Evolutionary conservation across 2,329 filamentous ascomycete genomes (phyloP), one percentile per base, ranked within the genome.

Genomic region (Fonsecaea pugnacius): DNA sequence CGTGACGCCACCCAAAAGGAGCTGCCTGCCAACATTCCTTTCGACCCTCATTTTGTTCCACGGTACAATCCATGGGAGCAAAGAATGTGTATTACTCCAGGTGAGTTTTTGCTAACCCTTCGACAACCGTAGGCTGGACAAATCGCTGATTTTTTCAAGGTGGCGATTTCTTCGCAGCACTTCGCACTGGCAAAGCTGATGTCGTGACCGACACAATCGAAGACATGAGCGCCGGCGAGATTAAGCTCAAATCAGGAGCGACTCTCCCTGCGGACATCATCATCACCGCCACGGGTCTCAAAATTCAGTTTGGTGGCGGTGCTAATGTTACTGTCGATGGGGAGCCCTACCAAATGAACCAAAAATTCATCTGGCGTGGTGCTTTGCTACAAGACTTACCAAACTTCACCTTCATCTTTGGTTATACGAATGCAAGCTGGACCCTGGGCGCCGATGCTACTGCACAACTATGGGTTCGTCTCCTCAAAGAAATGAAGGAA

Each of bases 1-100:
- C 65, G 66, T 3, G 61, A 63, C 30, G 69, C 58, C 10, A 66
- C 66, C n/a, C 63, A 69, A 51, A 63, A 65, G 48, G 57, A 68
- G 59, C 53, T 71, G 12, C 70, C 70, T 16, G 24, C 36, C 3
- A 66, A 66, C 51, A 75, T 87, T 38, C 81, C 85, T 2, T 75
- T 83, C 46, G 83, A 88, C 60, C 82, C 85, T 0, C 85, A 91
- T 73, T 69, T 69, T 75, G 84, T 82, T 6, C 88, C 88, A 0
- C 74, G 73, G 1, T 90, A 91, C 70, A 82, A 84, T 43, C 88
- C 88, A 0, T 89, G 90, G 82, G 84, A 92, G 60, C 91, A 96
- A 74, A 85, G 92, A 0, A 78, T 95, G 7, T 95, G 91, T 71
- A 79, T 91, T 48, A 67, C 66, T 16, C 68, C 68, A 27, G 68